Conservation (phyloP, 2,329 filamentous ascomycete genomes). For the Monascus ruber region DNA sequence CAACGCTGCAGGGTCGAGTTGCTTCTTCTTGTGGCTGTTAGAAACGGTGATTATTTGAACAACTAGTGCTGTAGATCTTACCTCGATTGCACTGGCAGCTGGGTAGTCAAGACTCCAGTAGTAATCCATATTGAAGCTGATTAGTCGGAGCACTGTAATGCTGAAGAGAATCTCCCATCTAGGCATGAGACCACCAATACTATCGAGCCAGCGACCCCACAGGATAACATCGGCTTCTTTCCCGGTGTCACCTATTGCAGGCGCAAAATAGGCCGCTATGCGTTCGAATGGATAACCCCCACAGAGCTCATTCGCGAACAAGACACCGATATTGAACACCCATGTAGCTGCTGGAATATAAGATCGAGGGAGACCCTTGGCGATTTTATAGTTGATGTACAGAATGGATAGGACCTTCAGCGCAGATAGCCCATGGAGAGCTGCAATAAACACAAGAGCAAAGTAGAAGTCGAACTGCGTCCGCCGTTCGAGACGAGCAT, state of each 20-base stretch:
- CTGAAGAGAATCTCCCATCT: constrained; percentile 99
- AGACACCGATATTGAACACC: constrained; percentile 72
- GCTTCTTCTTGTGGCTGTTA: constrained; percentile 76
- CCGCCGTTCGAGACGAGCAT: constrained; percentile 55
- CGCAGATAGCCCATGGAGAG: constrained; percentile 73
- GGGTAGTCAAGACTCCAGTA: constrained; percentile 73
- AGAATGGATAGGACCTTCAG: constrained; percentile 74
- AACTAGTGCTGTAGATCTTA: constrained; percentile 37
- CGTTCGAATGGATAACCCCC: constrained; percentile 62
- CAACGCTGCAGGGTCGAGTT: constrained; percentile 74
- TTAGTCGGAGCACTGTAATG: constrained; percentile 77
- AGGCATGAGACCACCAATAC: constrained; percentile 68
- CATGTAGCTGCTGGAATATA: constrained; percentile 70
- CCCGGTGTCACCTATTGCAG: constrained; percentile 24
- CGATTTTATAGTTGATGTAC: constrained; percentile 69
- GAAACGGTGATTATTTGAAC: constrained; percentile 6
- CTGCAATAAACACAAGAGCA: constrained; percentile 64
- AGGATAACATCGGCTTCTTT: constrained; percentile 39
- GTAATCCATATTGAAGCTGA: constrained; percentile 95
- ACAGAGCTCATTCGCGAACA: constrained; percentile 84
- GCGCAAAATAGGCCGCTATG: constrained; percentile 44
- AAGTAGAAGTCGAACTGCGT: constrained; percentile 75
- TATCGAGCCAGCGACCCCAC: constrained; percentile 65
- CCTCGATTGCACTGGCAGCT: constrained; percentile 63
- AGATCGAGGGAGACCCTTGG: constrained; percentile 56